Evolutionary conservation across 2,329 filamentous ascomycete species (phyloP).

Genomic region (Zelopaecilomyces penicillatus): DNA sequence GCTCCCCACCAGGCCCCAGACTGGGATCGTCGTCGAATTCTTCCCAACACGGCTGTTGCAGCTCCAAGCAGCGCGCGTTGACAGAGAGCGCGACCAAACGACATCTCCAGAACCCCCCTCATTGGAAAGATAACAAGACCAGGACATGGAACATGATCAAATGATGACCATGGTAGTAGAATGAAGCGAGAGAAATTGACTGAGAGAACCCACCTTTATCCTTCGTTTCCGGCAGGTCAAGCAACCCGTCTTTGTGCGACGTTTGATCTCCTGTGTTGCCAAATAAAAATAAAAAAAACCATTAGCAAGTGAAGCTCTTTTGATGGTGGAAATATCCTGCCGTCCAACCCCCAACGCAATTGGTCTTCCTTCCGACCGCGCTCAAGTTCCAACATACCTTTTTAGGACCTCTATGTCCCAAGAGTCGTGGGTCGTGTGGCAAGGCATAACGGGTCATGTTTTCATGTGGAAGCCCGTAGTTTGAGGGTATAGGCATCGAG

Average conservation of each 20-base stretch:
- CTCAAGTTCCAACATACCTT: constrained; percentile 36
- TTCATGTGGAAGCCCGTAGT: constrained; percentile 36
- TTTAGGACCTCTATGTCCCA: constrained; percentile 44
- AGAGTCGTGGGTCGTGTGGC: constrained; percentile 39
- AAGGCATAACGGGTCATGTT: constrained; percentile 37
- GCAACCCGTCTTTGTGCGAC: constrained; percentile 55
- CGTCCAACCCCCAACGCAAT: too few relatives aligned
- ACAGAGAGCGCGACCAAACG: too few relatives aligned
- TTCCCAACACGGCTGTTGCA: too few relatives aligned
- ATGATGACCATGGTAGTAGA: too few relatives aligned
- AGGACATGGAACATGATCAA: too few relatives aligned
- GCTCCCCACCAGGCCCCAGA: too few relatives aligned
- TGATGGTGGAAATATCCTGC: too few relatives aligned
- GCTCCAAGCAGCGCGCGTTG: too few relatives aligned
- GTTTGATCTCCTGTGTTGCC: constrained; percentile 49
- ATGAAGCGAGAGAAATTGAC: background rate
- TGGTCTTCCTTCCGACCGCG: too few relatives aligned
- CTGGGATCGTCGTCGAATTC: too few relatives aligned
- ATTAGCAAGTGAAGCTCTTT: background rate
- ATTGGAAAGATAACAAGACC: too few relatives aligned
- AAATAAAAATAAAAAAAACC: background rate
- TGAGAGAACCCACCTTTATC: constrained; percentile 45
- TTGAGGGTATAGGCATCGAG: constrained; percentile 24
- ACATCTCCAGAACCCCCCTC: too few relatives aligned
- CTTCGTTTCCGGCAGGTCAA: constrained; percentile 53